Percentiles rank a stretch among this genome's conserved stretches.
These are phyloP conservation scores for Saccharomyces eubayanus DNA, from an alignment of 805 yeast species.

Conservation along the genomic window DNA sequence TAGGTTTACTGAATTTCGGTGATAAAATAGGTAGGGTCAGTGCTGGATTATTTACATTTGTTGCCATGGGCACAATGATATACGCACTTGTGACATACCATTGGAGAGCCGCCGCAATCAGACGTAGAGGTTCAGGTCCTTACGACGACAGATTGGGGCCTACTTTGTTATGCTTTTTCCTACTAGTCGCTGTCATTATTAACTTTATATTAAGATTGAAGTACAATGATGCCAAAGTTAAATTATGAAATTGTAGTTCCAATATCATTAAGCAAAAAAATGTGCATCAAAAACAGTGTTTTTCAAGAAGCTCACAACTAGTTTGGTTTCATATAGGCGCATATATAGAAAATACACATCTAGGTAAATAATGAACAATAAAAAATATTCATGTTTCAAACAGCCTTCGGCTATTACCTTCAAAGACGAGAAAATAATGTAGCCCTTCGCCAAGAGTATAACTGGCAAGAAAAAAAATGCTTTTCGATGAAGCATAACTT, in stretches of 20 bases:
- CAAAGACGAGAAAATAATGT: not conserved
- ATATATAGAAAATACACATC: not conserved
- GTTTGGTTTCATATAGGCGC: not conserved
- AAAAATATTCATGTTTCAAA: not conserved
- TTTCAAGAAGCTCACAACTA: not conserved
- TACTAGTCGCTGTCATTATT: slow-evolving; percentile 85
- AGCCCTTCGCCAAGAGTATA: not conserved
- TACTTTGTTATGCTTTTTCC: slow-evolving; percentile 89
- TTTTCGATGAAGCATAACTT: not conserved
- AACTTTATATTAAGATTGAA: slow-evolving; percentile 72
- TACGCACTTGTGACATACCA: slow-evolving; percentile 94
- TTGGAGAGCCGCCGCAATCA: slow-evolving; percentile 98
- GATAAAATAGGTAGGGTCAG: slow-evolving; percentile 86
- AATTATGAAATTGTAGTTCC: not conserved
- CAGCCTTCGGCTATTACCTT: not conserved
- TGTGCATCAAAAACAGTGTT: not conserved
- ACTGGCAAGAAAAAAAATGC: not conserved
- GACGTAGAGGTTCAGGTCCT: slow-evolving; percentile 98
- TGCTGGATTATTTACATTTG: slow-evolving; percentile 89
- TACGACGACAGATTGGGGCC: slow-evolving; percentile 98
- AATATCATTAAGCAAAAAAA: not conserved
- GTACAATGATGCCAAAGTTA: slow-evolving; percentile 8
- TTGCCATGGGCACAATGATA: slow-evolving; percentile 96
- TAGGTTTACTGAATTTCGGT: slow-evolving; percentile 93
- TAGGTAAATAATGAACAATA: not conserved